Percentiles rank a stretch among this genome's conserved stretches.
Evolutionary conservation across 2,329 filamentous ascomycete genomes (phyloP).

Genomic region (Fusarium sp.): DNA sequence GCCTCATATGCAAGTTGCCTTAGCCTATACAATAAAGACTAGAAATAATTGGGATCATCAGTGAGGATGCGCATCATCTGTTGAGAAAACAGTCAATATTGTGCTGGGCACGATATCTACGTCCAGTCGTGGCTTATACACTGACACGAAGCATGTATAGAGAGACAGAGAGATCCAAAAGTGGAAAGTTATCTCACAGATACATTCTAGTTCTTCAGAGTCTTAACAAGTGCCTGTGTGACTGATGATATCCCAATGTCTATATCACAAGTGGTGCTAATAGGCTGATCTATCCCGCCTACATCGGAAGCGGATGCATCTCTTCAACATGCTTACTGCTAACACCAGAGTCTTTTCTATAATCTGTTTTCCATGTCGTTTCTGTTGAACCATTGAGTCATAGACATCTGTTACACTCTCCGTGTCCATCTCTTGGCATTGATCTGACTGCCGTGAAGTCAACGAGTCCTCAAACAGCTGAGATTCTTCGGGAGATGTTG

Average conservation of each 20-base stretch:
- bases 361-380: background rate
- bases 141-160: background rate
- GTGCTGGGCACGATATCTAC: background rate
- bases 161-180: background rate
- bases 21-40: background rate
- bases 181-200: background rate
- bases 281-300: background rate
- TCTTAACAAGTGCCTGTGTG: background rate
- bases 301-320: background rate
- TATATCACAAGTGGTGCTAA: background rate
- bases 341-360: background rate
- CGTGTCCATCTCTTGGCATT: background rate
- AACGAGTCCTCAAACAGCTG: background rate
- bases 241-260: background rate
- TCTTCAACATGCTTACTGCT: background rate
- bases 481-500: background rate
- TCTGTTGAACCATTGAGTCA: background rate
- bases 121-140: slow-evolving; percentile 6
- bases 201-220: background rate
- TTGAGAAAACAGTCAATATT: background rate
- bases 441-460: background rate
- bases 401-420: background rate
- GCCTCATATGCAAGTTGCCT: slow-evolving; percentile 18
- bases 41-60: background rate
- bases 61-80: background rate